Evolutionary conservation across 2,329 filamentous ascomycete genomes (phyloP).

Genomic region (Claviceps arundinis): DNA sequence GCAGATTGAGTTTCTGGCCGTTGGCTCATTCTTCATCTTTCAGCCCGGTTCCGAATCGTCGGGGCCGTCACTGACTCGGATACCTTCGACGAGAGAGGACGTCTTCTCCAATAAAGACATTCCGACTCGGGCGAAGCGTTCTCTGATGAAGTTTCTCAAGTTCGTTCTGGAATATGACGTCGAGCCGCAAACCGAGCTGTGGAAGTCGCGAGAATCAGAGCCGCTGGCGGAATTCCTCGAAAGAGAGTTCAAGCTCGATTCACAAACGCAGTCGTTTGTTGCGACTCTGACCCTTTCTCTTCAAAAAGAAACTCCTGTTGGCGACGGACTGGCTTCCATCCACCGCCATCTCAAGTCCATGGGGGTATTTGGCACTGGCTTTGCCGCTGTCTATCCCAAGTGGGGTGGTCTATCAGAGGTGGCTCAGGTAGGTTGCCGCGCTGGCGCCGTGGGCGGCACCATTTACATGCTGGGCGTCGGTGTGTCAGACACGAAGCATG

Average conservation of each 20-base stretch:
- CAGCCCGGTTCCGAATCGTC: slow-evolving; percentile 21
- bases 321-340: slow-evolving; percentile 58
- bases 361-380: slow-evolving; percentile 76
- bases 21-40: slow-evolving; percentile 84
- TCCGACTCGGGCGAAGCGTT: slow-evolving; percentile 67
- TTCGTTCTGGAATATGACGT: slow-evolving; percentile 64
- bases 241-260: slow-evolving; percentile 52
- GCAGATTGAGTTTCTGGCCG: slow-evolving; percentile 85
- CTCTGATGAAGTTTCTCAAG: slow-evolving; percentile 86
- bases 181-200: slow-evolving; percentile 39
- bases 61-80: slow-evolving; percentile 42
- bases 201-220: slow-evolving; percentile 41
- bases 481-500: slow-evolving; percentile 27
- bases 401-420: slow-evolving; percentile 87
- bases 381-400: slow-evolving; percentile 80
- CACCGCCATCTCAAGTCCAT: slow-evolving; percentile 74
- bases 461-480: slow-evolving; percentile 76
- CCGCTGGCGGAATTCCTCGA: slow-evolving; percentile 47
- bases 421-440: slow-evolving; percentile 80
- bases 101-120: slow-evolving; percentile 70
- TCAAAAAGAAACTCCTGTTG: slow-evolving; percentile 46
- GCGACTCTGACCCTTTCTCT: slow-evolving; percentile 61
- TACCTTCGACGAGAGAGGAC: slow-evolving; percentile 84
- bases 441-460: slow-evolving; percentile 78
- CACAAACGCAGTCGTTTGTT: slow-evolving; percentile 49